Evolutionary conservation across 352 stramenopile genomes (phyloP).

Genomic region (Pythium scleroteichum): DNA sequence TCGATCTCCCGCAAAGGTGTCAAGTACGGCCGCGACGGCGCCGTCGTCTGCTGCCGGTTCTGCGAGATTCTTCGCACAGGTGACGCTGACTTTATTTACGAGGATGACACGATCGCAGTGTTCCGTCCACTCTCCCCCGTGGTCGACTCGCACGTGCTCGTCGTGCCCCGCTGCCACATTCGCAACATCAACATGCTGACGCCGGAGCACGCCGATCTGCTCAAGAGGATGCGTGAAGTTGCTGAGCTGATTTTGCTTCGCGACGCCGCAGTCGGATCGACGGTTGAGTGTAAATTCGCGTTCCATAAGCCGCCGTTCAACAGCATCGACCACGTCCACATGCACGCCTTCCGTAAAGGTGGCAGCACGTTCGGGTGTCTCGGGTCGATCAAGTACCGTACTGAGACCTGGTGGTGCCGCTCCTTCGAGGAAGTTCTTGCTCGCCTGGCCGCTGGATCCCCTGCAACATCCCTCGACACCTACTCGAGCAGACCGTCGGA

Average conservation of each 20-base stretch:
- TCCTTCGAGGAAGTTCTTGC: conserved; percentile 76
- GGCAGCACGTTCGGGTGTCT: conserved; percentile 61
- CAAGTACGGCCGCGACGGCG: conserved; percentile 60
- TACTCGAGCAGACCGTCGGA: background rate
- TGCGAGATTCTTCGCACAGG: conserved; percentile 75
- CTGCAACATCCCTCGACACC: conserved; percentile 1
- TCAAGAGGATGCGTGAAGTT: conserved; percentile 71
- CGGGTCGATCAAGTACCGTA: conserved; percentile 83
- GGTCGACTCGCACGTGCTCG: conserved; percentile 73
- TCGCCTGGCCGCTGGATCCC: conserved; percentile 22
- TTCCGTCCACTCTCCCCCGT: conserved; percentile 75
- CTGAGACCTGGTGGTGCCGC: conserved; percentile 86
- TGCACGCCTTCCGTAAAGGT: conserved; percentile 78
- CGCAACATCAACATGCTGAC: conserved; percentile 86
- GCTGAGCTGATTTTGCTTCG: conserved; percentile 47
- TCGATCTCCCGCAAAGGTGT: conserved; percentile 71
- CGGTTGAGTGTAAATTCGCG: conserved; percentile 65
- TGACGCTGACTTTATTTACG: conserved; percentile 75
- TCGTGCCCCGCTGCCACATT: conserved; percentile 82
- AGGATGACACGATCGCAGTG: conserved; percentile 75
- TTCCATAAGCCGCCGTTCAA: conserved; percentile 89
- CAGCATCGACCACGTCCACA: conserved; percentile 90
- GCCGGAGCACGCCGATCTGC: conserved; percentile 50
- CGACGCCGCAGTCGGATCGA: background rate
- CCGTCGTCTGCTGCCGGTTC: conserved; percentile 77